Evolutionary conservation across 2,329 filamentous ascomycete genomes (phyloP), one percentile per base, ranked within the genome.

Genomic region (Pseudogymnoascus sp.): DNA sequence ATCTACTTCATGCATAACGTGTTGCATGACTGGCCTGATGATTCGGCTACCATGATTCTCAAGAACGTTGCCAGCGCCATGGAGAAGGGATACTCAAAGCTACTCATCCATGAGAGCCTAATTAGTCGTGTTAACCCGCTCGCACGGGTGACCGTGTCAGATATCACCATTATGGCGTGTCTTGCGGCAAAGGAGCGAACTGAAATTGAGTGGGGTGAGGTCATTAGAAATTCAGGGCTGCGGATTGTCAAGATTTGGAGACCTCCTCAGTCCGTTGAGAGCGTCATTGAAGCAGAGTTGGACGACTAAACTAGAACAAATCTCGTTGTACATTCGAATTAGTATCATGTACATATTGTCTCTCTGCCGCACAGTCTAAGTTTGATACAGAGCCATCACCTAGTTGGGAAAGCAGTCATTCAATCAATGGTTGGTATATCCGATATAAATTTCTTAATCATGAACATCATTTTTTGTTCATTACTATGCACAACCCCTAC

Each of bases 61-160:
- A 64, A 65, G 4, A 68, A 71, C 5, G 66, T 71, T 5, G 70
- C 63, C 5, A 64, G 61, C 1, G 71, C 71, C 0, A 75, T 75
- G 72, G 68, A 72, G 31, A 54, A 65, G 59, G 60, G 73, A 0
- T 77, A 77, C 61, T 77, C 75, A 3, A 75, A 70, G 64, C 66
- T 77, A 12, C 65, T 77, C 1, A 69, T 77, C 3, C 72, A 77
- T 42, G 72, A 79, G 69, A 71, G 71, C 31, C 65, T 77, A 10
- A 67, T 77, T 11, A 73, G 69, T 18, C 69, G 68, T 5, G 40
- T 69, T 8, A 71, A 70, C 18, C 71, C 75, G 0, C 70, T 69
- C 12, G 64, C 68, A 3, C 68, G 70, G 7, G 73, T 73, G 2
- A 74, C 74, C 1, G 69, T 69, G 0, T 72, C 74, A 21, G 76